Base-by-base conservation (phyloP, 768 basidiomycete genomes). In the Trametes cinnabarina region DNA sequence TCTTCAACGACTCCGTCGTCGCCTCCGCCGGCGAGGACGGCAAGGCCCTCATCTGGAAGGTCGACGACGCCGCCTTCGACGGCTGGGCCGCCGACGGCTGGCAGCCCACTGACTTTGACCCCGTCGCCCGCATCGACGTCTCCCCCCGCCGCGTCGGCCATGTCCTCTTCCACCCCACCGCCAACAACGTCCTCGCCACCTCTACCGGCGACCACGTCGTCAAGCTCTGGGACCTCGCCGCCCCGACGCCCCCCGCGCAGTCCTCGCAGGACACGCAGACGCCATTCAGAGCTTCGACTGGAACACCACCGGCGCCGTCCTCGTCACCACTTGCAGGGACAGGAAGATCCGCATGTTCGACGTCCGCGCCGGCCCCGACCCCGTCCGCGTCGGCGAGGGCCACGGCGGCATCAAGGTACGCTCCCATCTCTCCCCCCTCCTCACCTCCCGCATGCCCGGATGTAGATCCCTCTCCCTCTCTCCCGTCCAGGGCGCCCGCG, bases 21-120 rank as follows among this genome's bases (percentile, higher is more conserved):
- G 96, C 90, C 2, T 95, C 93, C 0, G 92, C 83, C 15, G 94
- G 90, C 47, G 96, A 99, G 72, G 97, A 99, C 70, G 94, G 95
- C 41, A 94, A 95, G 67, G 82, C 90, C 63, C 83, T 92, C 75
- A 80, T 99, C 69, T 98, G 94, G 89, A 90, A 92, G 69, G 86
- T 98, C 50, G 72, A 82, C n/a, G 60, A 77, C 2, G 68, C 70
- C 46, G 67, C 72, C 30, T 97, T 98, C 62, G 90, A 92, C 37
- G 90, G 85, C 46, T 97, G 94, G 91, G 83, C 79, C 4, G 88
- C 92, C n/a, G n/a, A n/a, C n/a, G n/a, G n/a, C n/a, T n/a, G n/a
- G 0, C 73, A 76, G 37, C n/a, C n/a, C n/a, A n/a, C n/a, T n/a
- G 94, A 98, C 73, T 82, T 97, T 55, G 88, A 90, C 61, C 95